phyloP scores from a whole-genome alignment of 768 basidiomycete species.

The Chiua virens region DNA sequence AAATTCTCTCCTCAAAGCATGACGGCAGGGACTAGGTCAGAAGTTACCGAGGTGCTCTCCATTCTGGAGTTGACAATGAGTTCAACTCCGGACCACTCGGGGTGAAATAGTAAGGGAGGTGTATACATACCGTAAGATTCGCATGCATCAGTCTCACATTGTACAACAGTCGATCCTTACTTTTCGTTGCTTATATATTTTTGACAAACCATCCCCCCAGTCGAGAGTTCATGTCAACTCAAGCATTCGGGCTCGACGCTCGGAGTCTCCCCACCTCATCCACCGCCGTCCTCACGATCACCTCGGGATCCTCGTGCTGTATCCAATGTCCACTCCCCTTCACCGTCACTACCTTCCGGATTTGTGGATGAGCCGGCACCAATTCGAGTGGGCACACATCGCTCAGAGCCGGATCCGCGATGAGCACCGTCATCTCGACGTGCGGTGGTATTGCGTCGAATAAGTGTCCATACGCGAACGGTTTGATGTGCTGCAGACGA shows the following conservation, averaged over 20 bases:
- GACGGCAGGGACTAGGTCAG: no score
- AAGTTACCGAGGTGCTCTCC: no score
- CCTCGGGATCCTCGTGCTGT: constrained; percentile 8
- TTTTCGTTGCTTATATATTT: no score
- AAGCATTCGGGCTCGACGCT: no score
- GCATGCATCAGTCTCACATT: no score
- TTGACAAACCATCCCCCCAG: no score
- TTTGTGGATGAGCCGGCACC: constrained; percentile 4
- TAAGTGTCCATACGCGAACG: constrained; percentile 12
- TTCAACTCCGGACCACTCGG: no score
- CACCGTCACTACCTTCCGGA: background rate
- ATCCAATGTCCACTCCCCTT: constrained; percentile 17
- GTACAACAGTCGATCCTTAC: no score
- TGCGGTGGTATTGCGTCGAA: constrained; percentile 9
- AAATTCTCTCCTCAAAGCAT: constrained; percentile 1
- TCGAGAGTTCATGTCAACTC: no score
- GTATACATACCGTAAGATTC: no score
- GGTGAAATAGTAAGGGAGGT: no score
- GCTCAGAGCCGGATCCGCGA: constrained; percentile 10
- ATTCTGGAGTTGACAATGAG: no score
- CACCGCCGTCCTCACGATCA: constrained; percentile 4
- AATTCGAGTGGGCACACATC: constrained; percentile 2
- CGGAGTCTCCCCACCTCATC: background rate
- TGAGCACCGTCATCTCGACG: constrained; percentile 13
- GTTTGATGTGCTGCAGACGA: constrained; percentile 10